Base-by-base conservation (phyloP, 2,329 filamentous ascomycete genomes). In the Atkinsonella hypoxylon region DNA sequence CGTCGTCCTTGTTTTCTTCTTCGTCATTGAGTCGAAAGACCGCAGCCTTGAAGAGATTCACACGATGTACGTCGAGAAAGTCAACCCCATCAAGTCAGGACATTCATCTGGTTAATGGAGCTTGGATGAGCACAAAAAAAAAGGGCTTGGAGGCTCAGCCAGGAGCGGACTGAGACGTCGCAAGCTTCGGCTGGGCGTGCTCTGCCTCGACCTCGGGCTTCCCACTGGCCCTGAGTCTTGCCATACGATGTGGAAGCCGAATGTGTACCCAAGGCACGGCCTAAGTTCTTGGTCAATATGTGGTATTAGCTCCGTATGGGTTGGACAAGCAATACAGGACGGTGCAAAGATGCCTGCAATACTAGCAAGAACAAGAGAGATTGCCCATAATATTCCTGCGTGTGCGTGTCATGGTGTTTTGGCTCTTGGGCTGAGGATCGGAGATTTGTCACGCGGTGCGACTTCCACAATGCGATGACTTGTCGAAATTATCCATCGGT, bases 21-120 rank as follows among this genome's bases (percentile, higher is more conserved):
- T 87, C 67, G 74, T 89, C 55, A 82, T 83, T 59, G 85, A 89
- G 68, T 82, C 77, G 54, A 82, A 85, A 66, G 83, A 83, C 59
- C 77, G 83, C 32, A 81, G 78, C 1, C 74, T 89, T 17, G 85
- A 89, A 68, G 84, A 89, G 65, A 82, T 89, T 51, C 85, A 89
- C 65, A 82, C 78, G 52, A 88, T 88, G 84, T 90, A 90, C 62
- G 70, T 75, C 17, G 59, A 69, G 39, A 64, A 62, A 41, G 72
- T 78, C 57, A 75, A 74, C 58, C 73, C 76, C 20, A 73, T 73
- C 59, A 70, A 65, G 48, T 75, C 72, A 1, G 56, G 56, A 13
- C 52, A 43, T 15, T 40, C 42, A 2, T 20, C 52, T 12, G 49
- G 45, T 49, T 56, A 61, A 45, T 65, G 63, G 62, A 51, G 54